These are phyloP conservation scores for Omphalea diandra DNA, from an alignment of 441 rosid species.

Conservation along the genomic window DNA sequence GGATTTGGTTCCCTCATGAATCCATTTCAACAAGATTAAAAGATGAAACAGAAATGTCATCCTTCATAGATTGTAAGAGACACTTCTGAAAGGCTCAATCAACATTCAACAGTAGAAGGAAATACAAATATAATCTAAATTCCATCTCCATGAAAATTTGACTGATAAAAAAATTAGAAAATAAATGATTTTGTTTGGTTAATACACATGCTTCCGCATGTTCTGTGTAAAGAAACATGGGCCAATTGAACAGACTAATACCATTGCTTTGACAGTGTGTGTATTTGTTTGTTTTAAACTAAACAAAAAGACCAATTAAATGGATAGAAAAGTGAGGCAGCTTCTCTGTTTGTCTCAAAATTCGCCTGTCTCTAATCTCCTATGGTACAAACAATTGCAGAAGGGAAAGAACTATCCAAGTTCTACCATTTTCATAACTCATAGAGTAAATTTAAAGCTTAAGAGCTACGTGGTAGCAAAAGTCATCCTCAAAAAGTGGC, in stretches of 20 bases:
- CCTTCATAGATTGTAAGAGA: too few relatives aligned
- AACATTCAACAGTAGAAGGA: too few relatives aligned
- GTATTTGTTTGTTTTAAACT: neutral
- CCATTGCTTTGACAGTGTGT: too few relatives aligned
- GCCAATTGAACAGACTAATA: neutral
- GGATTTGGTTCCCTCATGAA: too few relatives aligned
- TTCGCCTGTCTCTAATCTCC: neutral
- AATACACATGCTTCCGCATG: neutral
- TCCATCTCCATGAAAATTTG: too few relatives aligned
- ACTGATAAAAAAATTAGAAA: neutral
- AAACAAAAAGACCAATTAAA: neutral
- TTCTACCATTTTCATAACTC: neutral
- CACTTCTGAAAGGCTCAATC: too few relatives aligned
- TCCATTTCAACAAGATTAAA: too few relatives aligned
- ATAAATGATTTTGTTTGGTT: too few relatives aligned
- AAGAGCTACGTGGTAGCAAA: neutral
- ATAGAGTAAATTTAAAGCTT: neutral
- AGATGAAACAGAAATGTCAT: too few relatives aligned
- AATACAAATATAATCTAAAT: neutral
- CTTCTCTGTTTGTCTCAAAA: neutral
- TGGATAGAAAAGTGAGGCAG: neutral
- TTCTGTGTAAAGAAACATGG: neutral
- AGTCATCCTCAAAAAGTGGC: neutral
- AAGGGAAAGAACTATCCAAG: slow-evolving; percentile 2
- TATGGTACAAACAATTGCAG: neutral